These are phyloP conservation scores for Houttuynia cordata DNA, from an alignment of 164 flowering plant species.

Conservation along the genomic window DNA sequence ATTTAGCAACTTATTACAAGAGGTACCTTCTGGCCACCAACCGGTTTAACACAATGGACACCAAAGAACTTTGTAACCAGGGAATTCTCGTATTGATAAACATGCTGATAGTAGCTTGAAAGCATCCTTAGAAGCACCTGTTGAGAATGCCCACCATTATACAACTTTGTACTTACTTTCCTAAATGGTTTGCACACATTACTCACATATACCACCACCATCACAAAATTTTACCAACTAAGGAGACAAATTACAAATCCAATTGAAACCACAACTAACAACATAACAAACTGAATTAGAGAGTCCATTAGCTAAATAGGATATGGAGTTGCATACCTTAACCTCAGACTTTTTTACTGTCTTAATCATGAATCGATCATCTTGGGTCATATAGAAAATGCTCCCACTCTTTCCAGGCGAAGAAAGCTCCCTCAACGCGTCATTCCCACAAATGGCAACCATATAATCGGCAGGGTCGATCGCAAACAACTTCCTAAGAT, in stretches of 20 bases:
- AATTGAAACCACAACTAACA: no score
- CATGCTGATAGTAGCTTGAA: conserved; percentile 36
- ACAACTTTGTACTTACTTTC: neutral
- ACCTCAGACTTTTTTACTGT: conserved; percentile 79
- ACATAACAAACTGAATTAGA: no score
- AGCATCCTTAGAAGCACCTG: conserved; percentile 36
- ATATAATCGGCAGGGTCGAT: conserved; percentile 67
- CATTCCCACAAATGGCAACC: conserved; percentile 61
- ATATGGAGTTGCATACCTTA: conserved; percentile 32
- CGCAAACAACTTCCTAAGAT: conserved; percentile 42
- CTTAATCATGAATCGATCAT: conserved; percentile 76
- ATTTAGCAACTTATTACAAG: no score
- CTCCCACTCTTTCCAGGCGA: conserved; percentile 76
- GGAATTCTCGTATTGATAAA: conserved; percentile 19
- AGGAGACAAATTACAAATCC: no score
- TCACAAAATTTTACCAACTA: no score
- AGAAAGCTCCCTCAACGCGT: conserved; percentile 53
- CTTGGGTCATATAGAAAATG: conserved; percentile 71
- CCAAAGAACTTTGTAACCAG: conserved; percentile 41
- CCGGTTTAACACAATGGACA: conserved; percentile 38
- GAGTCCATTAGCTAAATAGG: neutral
- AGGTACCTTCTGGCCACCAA: conserved; percentile 35
- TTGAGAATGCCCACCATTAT: neutral
- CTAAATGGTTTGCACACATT: no score
- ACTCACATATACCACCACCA: no score